Evolutionary conservation across 352 stramenopile species (phyloP).

Genomic region (Globisporangium middletonii): DNA sequence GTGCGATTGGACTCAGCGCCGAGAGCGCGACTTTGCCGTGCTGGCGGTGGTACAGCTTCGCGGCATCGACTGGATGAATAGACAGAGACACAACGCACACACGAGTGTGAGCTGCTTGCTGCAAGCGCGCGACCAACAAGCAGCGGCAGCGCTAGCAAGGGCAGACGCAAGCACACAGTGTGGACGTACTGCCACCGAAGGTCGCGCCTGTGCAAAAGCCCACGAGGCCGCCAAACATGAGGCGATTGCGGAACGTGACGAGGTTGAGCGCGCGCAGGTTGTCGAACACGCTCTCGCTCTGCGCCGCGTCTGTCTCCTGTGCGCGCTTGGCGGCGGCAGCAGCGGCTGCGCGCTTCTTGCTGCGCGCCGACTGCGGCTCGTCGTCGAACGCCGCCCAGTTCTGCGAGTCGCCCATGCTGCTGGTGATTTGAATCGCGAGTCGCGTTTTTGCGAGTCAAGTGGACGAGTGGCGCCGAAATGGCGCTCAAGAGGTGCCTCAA

Average conservation of each 20-base stretch:
- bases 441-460: background rate
- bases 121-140: background rate
- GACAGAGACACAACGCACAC: slow-evolving; percentile 1
- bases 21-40: slow-evolving; percentile 40
- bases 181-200: slow-evolving; percentile 52
- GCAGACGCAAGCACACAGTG: too few species aligned
- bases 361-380: slow-evolving; percentile 8
- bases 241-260: slow-evolving; percentile 53
- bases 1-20: slow-evolving; percentile 35
- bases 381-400: slow-evolving; percentile 80
- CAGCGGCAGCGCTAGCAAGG: background rate
- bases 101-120: too few species aligned
- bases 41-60: slow-evolving; percentile 56
- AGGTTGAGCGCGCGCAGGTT: slow-evolving; percentile 29
- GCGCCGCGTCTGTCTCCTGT: slow-evolving; percentile 9
- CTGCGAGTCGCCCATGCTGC: slow-evolving; percentile 63
- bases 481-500: slow-evolving; percentile 57
- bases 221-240: slow-evolving; percentile 74
- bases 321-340: background rate
- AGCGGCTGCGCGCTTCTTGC: background rate
- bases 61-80: slow-evolving; percentile 41
- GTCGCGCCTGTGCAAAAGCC: slow-evolving; percentile 73
- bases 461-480: slow-evolving; percentile 16
- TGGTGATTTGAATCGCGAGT: slow-evolving; percentile 2
- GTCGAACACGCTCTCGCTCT: slow-evolving; percentile 9